A percentile compares a stretch with the other conserved stretches of the same genome.
phyloP scores from a whole-genome alignment of 2,329 filamentous ascomycete species.

The Xylariales sp. region DNA sequence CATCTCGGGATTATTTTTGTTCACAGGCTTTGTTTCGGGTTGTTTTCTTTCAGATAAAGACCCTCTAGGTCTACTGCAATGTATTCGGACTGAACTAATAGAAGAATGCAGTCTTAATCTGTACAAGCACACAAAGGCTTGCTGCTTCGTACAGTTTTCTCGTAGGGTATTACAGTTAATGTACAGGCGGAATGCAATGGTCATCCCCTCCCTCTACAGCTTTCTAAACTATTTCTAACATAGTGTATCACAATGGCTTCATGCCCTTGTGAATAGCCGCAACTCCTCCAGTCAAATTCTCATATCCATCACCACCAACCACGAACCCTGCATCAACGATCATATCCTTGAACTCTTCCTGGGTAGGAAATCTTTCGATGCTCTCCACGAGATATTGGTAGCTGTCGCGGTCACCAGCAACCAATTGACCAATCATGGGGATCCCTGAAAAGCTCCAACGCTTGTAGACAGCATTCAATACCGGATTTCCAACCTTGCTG shows the following conservation, averaged over 20 bases:
- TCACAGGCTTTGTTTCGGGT: too few species aligned
- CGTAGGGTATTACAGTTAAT: too few species aligned
- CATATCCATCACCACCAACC: slow-evolving; percentile 77
- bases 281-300: slow-evolving; percentile 88
- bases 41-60: too few species aligned
- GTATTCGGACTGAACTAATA: too few species aligned
- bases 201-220: not conserved
- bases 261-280: slow-evolving; percentile 96
- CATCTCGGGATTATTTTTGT: too few species aligned
- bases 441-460: slow-evolving; percentile 94
- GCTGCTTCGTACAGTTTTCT: too few species aligned
- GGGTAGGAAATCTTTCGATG: slow-evolving; percentile 87
- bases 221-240: slow-evolving; percentile 1
- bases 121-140: too few species aligned
- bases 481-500: slow-evolving; percentile 69
- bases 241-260: slow-evolving; percentile 60
- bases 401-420: slow-evolving; percentile 89
- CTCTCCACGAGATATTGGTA: slow-evolving; percentile 99
- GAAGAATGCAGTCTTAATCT: too few species aligned
- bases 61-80: too few species aligned
- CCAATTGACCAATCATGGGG: slow-evolving; percentile 89
- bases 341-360: slow-evolving; percentile 80
- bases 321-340: slow-evolving; percentile 81
- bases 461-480: slow-evolving; percentile 87
- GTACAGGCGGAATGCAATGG: slow-evolving; percentile 3